Evolutionary conservation across 768 basidiomycete genomes (phyloP).

Genomic region (Suillus americanus): DNA sequence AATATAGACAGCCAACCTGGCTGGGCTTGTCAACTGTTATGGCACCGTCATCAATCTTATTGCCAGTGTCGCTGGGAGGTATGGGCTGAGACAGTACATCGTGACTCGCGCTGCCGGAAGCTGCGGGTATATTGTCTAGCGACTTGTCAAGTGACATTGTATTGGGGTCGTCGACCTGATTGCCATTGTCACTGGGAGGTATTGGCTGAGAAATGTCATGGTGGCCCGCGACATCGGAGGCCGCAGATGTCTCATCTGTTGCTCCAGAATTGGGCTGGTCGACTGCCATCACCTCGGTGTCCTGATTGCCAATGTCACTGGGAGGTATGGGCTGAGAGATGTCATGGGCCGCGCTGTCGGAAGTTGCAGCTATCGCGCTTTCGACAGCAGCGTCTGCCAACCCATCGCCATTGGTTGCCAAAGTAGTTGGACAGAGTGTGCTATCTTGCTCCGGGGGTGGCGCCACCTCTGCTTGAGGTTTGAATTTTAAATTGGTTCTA

Average conservation of each 20-base stretch:
- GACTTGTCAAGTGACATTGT: background rate
- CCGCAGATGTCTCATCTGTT: background rate
- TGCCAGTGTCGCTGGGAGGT: background rate
- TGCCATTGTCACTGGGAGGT: background rate
- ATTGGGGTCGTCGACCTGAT: constrained; percentile 5
- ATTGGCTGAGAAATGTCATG: background rate
- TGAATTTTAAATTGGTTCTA: background rate
- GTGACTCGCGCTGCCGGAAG: background rate
- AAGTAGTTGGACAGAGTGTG: background rate
- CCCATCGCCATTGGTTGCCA: background rate
- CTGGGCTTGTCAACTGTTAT: constrained; percentile 19
- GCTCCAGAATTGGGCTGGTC: constrained; percentile 3
- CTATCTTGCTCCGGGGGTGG: background rate
- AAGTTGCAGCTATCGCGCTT: background rate
- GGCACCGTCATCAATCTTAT: constrained; percentile 8
- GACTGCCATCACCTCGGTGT: constrained; percentile 16
- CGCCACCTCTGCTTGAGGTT: background rate
- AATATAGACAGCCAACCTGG: constrained; percentile 17
- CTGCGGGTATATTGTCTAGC: background rate
- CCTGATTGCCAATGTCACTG: constrained; percentile 5
- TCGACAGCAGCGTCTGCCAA: background rate
- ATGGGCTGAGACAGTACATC: background rate
- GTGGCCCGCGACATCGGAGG: background rate
- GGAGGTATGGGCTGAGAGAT: background rate
- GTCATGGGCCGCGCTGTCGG: background rate